These are phyloP conservation scores for Scheffersomyces amazonensis DNA, from an alignment of 805 yeast genomes.

Conservation along the genomic window DNA sequence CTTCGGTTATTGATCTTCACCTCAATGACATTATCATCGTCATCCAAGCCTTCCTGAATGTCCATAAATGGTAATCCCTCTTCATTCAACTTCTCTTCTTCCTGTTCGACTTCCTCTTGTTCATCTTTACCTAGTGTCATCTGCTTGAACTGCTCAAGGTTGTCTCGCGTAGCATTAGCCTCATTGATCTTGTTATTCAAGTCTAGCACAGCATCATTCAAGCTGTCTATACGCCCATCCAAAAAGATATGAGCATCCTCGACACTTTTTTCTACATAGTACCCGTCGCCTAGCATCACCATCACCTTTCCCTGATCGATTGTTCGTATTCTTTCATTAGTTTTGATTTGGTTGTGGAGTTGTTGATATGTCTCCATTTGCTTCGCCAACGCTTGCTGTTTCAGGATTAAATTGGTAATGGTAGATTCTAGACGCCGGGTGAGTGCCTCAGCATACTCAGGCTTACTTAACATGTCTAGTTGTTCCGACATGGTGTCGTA, in stretches of 20 bases:
- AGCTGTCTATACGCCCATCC: conserved; percentile 20
- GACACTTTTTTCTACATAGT: conserved; percentile 31
- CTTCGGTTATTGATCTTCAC: conserved; percentile 22
- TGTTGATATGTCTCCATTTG: conserved; percentile 4
- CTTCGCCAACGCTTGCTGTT: conserved; percentile 4
- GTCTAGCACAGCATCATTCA: conserved; percentile 39
- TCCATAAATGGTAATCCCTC: conserved; percentile 72
- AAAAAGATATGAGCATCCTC: conserved; percentile 25
- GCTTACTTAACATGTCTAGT: background rate
- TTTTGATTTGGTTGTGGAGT: background rate
- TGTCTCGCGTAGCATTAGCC: conserved; percentile 28
- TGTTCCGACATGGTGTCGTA: too few species aligned
- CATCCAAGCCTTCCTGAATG: conserved; percentile 76
- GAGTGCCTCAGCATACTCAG: background rate
- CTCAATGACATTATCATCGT: conserved; percentile 64
- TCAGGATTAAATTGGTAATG: conserved; percentile 2
- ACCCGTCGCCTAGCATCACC: conserved; percentile 39
- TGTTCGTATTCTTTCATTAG: background rate
- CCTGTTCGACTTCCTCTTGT: conserved; percentile 4
- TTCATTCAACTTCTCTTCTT: conserved; percentile 22
- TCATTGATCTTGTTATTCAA: conserved; percentile 37
- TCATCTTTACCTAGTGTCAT: conserved; percentile 3
- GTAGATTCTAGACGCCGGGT: conserved; percentile 2
- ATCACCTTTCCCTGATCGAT: conserved; percentile 10
- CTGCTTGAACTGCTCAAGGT: conserved; percentile 17